Evolutionary conservation across 768 basidiomycete genomes (phyloP).

Genomic region (Tricholoma sp.): DNA sequence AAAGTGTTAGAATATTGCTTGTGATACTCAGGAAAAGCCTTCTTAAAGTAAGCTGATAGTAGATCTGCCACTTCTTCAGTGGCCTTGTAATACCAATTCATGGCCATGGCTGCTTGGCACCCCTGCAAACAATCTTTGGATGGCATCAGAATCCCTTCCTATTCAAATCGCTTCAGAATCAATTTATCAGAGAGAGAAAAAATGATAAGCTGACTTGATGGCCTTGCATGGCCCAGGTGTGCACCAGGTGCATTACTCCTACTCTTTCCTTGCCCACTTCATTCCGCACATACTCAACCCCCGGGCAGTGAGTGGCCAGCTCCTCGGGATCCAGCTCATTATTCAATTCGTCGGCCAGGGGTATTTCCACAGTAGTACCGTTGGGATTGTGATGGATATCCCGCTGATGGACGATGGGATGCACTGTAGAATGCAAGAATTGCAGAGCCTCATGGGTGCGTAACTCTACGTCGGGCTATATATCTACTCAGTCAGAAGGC

Average conservation of each 20-base stretch:
- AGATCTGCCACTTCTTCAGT: no score
- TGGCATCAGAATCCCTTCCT: background rate
- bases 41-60: no score
- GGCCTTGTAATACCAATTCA: no score
- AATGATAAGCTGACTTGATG: no score
- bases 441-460: no score
- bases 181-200: no score
- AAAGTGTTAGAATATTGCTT: background rate
- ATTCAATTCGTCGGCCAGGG: no score
- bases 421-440: no score
- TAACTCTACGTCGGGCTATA: no score
- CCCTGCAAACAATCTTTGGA: background rate
- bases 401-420: no score
- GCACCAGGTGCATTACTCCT: background rate
- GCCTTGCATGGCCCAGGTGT: background rate
- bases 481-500: no score
- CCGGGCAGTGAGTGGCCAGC: background rate
- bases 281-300: background rate
- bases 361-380: background rate
- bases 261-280: background rate
- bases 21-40: background rate
- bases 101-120: background rate
- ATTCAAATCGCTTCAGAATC: no score
- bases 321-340: background rate
- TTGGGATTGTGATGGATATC: background rate